A percentile compares a stretch with the other conserved stretches of the same genome.
Conservation (phyloP, 768 basidiomycete genomes). For the Suillus clintonianus region DNA sequence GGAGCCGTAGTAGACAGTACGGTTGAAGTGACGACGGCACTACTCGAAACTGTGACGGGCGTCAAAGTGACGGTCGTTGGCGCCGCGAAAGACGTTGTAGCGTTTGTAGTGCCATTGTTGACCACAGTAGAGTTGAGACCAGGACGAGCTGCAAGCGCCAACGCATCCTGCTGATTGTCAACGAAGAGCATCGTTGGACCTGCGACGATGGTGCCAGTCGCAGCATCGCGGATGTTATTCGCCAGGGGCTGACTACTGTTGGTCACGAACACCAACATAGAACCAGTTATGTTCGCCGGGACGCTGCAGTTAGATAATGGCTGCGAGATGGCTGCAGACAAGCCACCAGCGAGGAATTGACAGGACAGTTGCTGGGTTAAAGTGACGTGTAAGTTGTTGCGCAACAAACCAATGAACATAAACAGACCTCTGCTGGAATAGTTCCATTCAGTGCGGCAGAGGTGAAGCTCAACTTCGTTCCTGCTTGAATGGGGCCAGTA, state of each 20-base stretch:
- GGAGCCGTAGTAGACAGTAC: neutral
- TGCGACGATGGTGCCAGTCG: slow-evolving; percentile 43
- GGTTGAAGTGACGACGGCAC: slow-evolving; percentile 31
- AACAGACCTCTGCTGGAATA: slow-evolving; percentile 42
- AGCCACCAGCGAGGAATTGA: slow-evolving; percentile 75
- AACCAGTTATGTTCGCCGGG: slow-evolving; percentile 69
- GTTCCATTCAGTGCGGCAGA: slow-evolving; percentile 57
- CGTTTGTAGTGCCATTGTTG: neutral
- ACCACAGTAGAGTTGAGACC: slow-evolving; percentile 10
- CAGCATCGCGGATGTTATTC: slow-evolving; percentile 49
- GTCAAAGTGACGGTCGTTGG: slow-evolving; percentile 5
- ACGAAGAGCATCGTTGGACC: slow-evolving; percentile 73
- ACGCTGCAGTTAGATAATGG: slow-evolving; percentile 64
- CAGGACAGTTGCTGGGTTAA: slow-evolving; percentile 56
- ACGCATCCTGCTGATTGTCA: slow-evolving; percentile 55
- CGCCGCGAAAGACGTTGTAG: slow-evolving; percentile 5
- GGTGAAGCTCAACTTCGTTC: slow-evolving; percentile 64
- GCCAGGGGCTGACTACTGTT: slow-evolving; percentile 60
- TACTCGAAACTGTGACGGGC: slow-evolving; percentile 20
- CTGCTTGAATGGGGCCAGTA: slow-evolving; percentile 53
- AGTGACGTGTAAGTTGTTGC: slow-evolving; percentile 10
- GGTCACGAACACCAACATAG: slow-evolving; percentile 74
- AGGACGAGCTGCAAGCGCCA: slow-evolving; percentile 48
- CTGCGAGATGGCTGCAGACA: slow-evolving; percentile 54
- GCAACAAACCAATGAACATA: neutral